Evolutionary conservation across 805 yeast genomes (phyloP), one percentile per base, ranked within the genome.

Genomic region (Yarrowia keelungensis): DNA sequence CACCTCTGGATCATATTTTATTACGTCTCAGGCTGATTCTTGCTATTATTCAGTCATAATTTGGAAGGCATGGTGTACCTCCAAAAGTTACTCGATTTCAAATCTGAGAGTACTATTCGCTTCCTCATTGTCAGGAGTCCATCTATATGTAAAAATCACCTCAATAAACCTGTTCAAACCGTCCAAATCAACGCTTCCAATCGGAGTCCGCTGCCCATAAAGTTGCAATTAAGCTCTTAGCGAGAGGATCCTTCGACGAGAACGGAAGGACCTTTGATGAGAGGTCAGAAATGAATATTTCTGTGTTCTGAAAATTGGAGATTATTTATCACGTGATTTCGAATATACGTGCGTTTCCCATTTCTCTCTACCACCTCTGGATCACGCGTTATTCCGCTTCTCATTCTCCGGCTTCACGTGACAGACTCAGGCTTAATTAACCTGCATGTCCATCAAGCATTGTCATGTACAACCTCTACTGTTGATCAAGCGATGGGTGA

Each of bases 401-500:
- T 4, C 26, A 26, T 19, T 2, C 12, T n/a, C 8, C 36, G 8
- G 45, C 19, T 14, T 45, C 59, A 53, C 59, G 59, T 53, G 59
- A 53, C 45, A 53, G 45, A 14, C 43, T 19, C 35, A 19, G 59
- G 59, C 42, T 19, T 53, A 53, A 53, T 53, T 53, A 53, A 53
- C 59, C 59, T 53, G 59, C 59, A 53, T 53, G 59, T 14, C 59
- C 14, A 53, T 53, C 59, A 45, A 53, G 45, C 59, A 53, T 53
- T 53, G 59, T 53, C 59, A 53, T 53, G 59, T 53, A 53, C 59
- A 22, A 53, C 59, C 58, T 16, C 58, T 16, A 51, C 58, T 36
- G 58, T 51, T 51, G 58, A 51, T 36, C 58, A 51, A 49, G 59
- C 59, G 59, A 53, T 53, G 59, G 59, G 59, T 53, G 59, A 53